Base-by-base conservation (phyloP, 352 stramenopile genomes). In the Hyaloperonospora arabidopsidis region DNA sequence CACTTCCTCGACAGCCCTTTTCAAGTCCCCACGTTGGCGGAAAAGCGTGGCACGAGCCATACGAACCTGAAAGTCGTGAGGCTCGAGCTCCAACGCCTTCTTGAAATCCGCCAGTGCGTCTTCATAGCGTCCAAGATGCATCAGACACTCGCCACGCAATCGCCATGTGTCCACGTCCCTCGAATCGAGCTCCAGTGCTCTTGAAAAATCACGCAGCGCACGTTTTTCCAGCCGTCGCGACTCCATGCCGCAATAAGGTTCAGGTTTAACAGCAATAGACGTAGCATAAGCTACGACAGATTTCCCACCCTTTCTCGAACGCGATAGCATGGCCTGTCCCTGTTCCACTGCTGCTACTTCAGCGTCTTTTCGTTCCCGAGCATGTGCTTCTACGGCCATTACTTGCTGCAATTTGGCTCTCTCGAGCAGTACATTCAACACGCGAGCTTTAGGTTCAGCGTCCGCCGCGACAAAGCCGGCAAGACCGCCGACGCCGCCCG, bases 191-290 rank as follows among this genome's bases (percentile, higher is more conserved):
- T 68, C 54, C 14, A 92, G 39, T 11, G 84, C 64, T 34, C 59
- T 59, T 6, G 73, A 65, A 65, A 84, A 88, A 50, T 92, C 82
- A 29, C 70, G 44, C n/a, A 89, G 50, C 7, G 82, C 79, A n/a
- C 61, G 58, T 35, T 77, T 70, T 18, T 84, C 72, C n/a, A 81
- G 67, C 5, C 57, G 11, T 52, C 57, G 49, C 59, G 72, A 49
- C 45, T 72, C 63, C 63, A 86, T 47, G 8, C 67, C 48, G 38
- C 55, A 39, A 54, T 68, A 66, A 5, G 56, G 47, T 23, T 57
- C 46, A 1, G 60, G 60, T 8, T 63, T 69, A 1, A 52, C 56
- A 18, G 60, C 43, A 2, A 57, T 45, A 1, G 52, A 57, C 8
- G 50, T 52, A 32, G 25, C 25, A 48, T 68, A 61, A 1, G 32